phyloP scores from a whole-genome alignment of 2,329 filamentous ascomycete species.

The Diplodia mutila region DNA sequence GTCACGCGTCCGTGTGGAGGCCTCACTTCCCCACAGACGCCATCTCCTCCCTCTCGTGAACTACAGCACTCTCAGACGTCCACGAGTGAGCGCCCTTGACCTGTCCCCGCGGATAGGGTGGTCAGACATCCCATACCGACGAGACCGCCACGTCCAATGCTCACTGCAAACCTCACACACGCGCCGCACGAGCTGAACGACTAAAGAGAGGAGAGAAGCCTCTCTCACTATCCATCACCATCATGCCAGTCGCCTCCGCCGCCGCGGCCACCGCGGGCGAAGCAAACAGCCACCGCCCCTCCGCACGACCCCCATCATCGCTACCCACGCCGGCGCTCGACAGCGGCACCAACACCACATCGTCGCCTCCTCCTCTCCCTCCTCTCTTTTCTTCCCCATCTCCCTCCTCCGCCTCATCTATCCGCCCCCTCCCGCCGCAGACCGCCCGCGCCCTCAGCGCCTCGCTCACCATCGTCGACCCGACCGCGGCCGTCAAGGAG shows the following conservation, averaged over 20 bases:
- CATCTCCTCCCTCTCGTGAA: neutral
- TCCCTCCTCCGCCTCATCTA: neutral
- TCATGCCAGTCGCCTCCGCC: no score
- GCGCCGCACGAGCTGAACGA: no score
- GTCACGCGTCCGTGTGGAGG: neutral
- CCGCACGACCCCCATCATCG: neutral
- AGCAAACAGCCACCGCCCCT: neutral
- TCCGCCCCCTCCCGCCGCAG: conserved; percentile 42
- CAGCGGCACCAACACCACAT: neutral
- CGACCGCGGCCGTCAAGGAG: conserved; percentile 71
- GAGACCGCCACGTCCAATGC: no score
- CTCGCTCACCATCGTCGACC: conserved; percentile 62
- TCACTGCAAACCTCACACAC: no score
- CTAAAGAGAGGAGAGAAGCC: no score
- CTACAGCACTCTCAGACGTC: neutral
- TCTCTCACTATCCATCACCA: no score
- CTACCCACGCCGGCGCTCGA: neutral
- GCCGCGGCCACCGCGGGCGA: no score
- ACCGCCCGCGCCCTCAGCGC: conserved; percentile 63
- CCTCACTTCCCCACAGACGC: neutral
- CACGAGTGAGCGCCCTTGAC: neutral
- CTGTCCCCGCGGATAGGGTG: neutral
- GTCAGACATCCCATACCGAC: neutral
- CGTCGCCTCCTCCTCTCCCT: neutral
- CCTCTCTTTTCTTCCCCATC: neutral